phyloP scores from a whole-genome alignment of 805 yeast genomes.

The Yarrowia osloensis region DNA sequence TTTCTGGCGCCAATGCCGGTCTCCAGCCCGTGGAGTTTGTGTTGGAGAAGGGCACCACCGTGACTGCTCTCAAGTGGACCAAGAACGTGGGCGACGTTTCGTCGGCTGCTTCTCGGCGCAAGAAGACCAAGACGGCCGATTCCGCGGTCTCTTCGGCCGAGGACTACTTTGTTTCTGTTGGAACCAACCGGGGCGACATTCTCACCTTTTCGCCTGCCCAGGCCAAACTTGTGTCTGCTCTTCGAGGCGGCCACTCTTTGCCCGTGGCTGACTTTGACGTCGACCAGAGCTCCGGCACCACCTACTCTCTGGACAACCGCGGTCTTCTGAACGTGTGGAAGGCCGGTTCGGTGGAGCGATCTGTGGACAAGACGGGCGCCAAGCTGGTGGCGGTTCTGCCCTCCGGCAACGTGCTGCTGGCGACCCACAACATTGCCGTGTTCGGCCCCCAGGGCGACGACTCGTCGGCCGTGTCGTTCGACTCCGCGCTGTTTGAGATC shows the following conservation, averaged over 20 bases:
- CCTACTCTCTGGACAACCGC: conserved; percentile 28
- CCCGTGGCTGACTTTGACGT: conserved; percentile 52
- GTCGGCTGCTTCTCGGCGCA: conserved; percentile 34
- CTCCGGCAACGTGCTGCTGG: conserved; percentile 53
- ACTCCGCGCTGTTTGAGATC: conserved; percentile 46
- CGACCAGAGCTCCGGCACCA: conserved; percentile 46
- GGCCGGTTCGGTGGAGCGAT: conserved; percentile 17
- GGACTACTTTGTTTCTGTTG: conserved; percentile 56
- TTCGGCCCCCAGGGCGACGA: conserved; percentile 45
- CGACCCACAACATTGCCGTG: conserved; percentile 66
- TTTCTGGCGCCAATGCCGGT: conserved; percentile 45
- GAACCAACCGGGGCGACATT: conserved; percentile 64
- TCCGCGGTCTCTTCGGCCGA: conserved; percentile 33
- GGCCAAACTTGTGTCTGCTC: conserved; percentile 56
- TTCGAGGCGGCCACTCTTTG: conserved; percentile 51
- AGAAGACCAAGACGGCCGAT: conserved; percentile 38
- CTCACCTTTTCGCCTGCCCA: conserved; percentile 68
- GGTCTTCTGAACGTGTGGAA: conserved; percentile 26
- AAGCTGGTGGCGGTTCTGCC: conserved; percentile 41
- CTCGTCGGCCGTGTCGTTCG: conserved; percentile 40
- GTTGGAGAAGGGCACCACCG: conserved; percentile 54
- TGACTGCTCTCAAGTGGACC: conserved; percentile 59
- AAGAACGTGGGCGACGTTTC: conserved; percentile 23
- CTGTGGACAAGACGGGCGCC: conserved; percentile 36
- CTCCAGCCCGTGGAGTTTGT: conserved; percentile 51